phyloP scores from a whole-genome alignment of 352 stramenopile species.

The Globisporangium canariense region DNA sequence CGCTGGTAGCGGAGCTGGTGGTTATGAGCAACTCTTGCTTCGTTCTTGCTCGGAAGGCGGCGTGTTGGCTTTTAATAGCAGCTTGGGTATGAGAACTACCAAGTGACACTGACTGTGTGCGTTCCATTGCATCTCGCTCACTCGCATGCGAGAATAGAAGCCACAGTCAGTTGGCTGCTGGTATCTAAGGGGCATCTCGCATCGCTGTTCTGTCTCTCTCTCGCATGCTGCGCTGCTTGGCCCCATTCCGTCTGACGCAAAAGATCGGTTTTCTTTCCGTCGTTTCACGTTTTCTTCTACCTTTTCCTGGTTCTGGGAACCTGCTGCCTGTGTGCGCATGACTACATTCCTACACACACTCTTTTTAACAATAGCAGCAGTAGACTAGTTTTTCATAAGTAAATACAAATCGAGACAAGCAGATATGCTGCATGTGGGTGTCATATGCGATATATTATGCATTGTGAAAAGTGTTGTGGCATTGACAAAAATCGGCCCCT shows the following conservation, averaged over 20 bases:
- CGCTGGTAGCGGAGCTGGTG: background rate
- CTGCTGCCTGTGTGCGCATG: background rate
- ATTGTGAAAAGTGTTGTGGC: background rate
- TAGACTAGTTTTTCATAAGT: too few relatives aligned
- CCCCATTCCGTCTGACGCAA: constrained; percentile 1
- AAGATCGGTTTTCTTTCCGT: constrained; percentile 8
- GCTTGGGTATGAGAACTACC: background rate
- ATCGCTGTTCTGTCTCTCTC: constrained; percentile 4
- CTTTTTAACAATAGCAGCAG: background rate
- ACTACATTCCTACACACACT: background rate
- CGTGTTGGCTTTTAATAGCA: constrained; percentile 10
- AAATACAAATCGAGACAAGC: background rate
- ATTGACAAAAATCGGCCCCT: background rate
- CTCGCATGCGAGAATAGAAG: background rate
- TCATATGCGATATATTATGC: background rate
- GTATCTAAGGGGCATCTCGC: background rate
- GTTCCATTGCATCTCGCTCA: constrained; percentile 3
- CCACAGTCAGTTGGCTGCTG: background rate
- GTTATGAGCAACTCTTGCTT: background rate
- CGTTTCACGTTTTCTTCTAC: constrained; percentile 7
- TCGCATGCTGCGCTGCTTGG: background rate
- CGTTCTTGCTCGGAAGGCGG: background rate
- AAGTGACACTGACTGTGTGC: background rate
- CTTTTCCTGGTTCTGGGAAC: constrained; percentile 8
- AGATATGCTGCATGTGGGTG: background rate